These are phyloP conservation scores for Magnusiomyces tetraspermus DNA, from an alignment of 1,139 yeast genomes.

Conservation along the genomic window DNA sequence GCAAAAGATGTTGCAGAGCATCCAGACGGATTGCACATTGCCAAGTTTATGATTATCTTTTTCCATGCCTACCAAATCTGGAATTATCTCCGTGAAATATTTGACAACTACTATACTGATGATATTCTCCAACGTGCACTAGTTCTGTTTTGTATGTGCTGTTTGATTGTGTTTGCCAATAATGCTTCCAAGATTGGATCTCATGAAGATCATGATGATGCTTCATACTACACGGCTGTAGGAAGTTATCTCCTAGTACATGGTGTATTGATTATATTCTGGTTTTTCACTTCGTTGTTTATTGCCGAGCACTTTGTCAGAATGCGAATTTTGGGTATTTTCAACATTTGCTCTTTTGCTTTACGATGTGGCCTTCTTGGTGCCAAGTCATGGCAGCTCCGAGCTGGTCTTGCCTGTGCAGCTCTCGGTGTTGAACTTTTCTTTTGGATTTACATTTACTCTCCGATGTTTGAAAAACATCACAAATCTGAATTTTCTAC, in stretches of 20 bases:
- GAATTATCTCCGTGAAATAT: slow-evolving; percentile 55
- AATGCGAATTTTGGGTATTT: slow-evolving; percentile 37
- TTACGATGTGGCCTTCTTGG: slow-evolving; percentile 32
- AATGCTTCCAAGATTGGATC: slow-evolving; percentile 38
- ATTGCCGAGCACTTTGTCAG: slow-evolving; percentile 49
- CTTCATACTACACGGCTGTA: slow-evolving; percentile 16
- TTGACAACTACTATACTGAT: slow-evolving; percentile 55
- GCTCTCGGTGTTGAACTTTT: slow-evolving; percentile 39
- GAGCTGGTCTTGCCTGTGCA: slow-evolving; percentile 42
- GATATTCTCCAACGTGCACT: slow-evolving; percentile 49
- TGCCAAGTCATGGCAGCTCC: slow-evolving; percentile 37
- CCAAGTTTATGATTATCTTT: slow-evolving; percentile 44
- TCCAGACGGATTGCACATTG: slow-evolving; percentile 42
- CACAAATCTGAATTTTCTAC: slow-evolving; percentile 43
- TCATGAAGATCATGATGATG: slow-evolving; percentile 26
- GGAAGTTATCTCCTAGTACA: slow-evolving; percentile 20
- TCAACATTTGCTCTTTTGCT: slow-evolving; percentile 18
- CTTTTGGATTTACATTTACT: slow-evolving; percentile 13
- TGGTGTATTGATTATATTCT: slow-evolving; percentile 20
- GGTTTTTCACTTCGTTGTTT: slow-evolving; percentile 39
- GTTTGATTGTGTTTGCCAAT: slow-evolving; percentile 47
- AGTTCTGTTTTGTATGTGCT: slow-evolving; percentile 45
- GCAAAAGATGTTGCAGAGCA: slow-evolving; percentile 47
- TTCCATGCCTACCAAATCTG: slow-evolving; percentile 56
- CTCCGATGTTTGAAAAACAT: slow-evolving; percentile 39